Evolutionary conservation across 495 filamentous ascomycete genomes (phyloP).

Genomic region (Pyrenula aspistea): DNA sequence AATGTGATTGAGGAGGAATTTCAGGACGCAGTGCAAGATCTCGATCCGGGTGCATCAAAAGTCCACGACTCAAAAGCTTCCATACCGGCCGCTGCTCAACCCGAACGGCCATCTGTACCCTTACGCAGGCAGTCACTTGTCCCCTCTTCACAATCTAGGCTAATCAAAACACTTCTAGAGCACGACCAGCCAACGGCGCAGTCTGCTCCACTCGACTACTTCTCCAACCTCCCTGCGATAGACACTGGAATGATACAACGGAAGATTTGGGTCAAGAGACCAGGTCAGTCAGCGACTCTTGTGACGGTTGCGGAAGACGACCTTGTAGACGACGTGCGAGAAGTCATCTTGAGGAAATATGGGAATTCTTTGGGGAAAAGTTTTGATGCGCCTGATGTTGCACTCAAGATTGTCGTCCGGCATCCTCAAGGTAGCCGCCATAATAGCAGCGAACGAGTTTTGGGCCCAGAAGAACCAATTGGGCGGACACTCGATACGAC

Average conservation of each 20-base stretch:
- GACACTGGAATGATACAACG: constrained; percentile 34
- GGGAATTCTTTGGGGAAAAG: constrained; percentile 77
- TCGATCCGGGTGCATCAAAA: background rate
- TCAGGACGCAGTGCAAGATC: background rate
- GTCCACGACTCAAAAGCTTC: background rate
- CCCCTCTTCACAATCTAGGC: constrained; percentile 27
- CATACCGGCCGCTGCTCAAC: constrained; percentile 5
- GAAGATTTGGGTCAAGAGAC: constrained; percentile 91
- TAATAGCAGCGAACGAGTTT: constrained; percentile 44
- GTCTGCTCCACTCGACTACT: background rate
- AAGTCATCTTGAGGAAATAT: constrained; percentile 87
- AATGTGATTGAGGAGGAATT: background rate
- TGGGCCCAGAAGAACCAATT: constrained; percentile 85
- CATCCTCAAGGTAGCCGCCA: constrained; percentile 31
- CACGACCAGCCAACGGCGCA: constrained; percentile 5
- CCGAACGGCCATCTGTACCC: constrained; percentile 30
- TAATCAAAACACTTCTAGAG: constrained; percentile 31
- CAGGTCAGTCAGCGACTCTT: constrained; percentile 71
- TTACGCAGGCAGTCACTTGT: constrained; percentile 39
- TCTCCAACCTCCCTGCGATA: constrained; percentile 1
- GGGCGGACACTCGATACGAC: constrained; percentile 66
- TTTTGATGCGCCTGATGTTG: constrained; percentile 82
- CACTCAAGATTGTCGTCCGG: constrained; percentile 48
- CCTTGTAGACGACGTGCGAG: constrained; percentile 87
- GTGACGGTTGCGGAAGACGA: constrained; percentile 79